phyloP scores from a whole-genome alignment of 768 basidiomycete species.

The Collybia nuda region DNA sequence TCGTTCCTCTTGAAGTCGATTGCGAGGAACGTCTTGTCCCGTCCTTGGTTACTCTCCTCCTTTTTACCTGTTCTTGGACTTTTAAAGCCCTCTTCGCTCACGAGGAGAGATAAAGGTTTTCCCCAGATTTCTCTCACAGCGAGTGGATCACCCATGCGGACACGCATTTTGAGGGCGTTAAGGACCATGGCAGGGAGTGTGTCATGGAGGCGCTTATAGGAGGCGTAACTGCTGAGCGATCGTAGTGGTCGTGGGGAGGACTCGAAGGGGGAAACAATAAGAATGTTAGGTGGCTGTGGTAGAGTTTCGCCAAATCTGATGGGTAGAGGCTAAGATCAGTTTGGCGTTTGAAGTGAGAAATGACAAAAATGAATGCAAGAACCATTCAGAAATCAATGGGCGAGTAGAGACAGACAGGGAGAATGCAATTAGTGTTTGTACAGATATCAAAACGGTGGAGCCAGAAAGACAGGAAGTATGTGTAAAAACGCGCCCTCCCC shows the following conservation, averaged over 20 bases:
- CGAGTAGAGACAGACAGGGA: no score
- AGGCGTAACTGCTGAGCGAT: conserved; percentile 62
- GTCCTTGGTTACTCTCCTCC: no score
- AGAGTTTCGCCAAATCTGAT: conserved; percentile 74
- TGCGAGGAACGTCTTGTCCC: conserved; percentile 74
- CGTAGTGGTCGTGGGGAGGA: conserved; percentile 66
- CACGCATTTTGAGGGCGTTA: conserved; percentile 61
- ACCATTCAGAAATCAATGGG: no score
- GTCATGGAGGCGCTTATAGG: conserved; percentile 69
- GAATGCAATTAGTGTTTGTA: no score
- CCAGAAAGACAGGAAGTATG: not conserved
- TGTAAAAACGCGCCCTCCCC: conserved; percentile 3
- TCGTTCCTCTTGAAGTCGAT: conserved; percentile 79
- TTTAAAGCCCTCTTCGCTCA: no score
- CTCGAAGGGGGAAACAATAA: conserved; percentile 70
- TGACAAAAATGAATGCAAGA: not conserved
- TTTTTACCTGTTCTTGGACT: no score
- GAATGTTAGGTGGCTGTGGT: conserved; percentile 70
- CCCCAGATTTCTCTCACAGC: conserved; percentile 70
- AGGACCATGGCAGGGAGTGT: conserved; percentile 71
- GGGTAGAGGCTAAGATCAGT: not conserved
- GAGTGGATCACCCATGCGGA: conserved; percentile 64
- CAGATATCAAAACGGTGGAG: no score
- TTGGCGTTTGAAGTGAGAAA: not conserved
- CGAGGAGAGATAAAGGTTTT: conserved; percentile 8